A percentile compares a stretch with the other conserved stretches of the same genome.
Evolutionary conservation across 331 rosid genomes (phyloP).

Genomic region (Malus hybrid): DNA sequence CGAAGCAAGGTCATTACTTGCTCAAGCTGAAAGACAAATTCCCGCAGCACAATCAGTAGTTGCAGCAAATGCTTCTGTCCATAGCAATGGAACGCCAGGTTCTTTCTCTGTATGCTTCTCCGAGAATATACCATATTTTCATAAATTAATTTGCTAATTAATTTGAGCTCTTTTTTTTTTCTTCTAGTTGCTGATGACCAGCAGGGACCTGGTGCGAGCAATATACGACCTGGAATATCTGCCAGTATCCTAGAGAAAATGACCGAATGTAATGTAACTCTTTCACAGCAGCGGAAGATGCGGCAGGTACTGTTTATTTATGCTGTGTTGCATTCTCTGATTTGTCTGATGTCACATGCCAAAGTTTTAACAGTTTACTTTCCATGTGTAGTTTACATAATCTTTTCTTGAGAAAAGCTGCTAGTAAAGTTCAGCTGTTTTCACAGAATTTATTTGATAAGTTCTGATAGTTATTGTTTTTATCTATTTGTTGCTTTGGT

Average conservation of each 20-base stretch:
- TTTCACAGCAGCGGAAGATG: conserved; percentile 83
- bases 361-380: neutral
- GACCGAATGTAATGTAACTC: conserved; percentile 80
- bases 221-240: conserved; percentile 63
- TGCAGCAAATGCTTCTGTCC: conserved; percentile 45
- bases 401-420: neutral
- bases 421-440: neutral
- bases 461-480: neutral
- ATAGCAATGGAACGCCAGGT: conserved; percentile 93
- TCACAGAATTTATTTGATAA: neutral
- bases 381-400: neutral
- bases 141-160: conserved; percentile 4
- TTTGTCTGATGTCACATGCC: neutral
- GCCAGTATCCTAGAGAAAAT: conserved; percentile 57
- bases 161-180: neutral
- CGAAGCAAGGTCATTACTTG: conserved; percentile 85
- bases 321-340: neutral
- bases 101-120: neutral
- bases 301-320: conserved; percentile 52
- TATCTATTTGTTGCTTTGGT: neutral
- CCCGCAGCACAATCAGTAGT: conserved; percentile 41
- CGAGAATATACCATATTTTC: neutral
- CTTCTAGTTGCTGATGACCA: conserved; percentile 56
- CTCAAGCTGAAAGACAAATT: conserved; percentile 79
- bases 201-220: conserved; percentile 55